These are phyloP conservation scores for Venturia carpophila DNA, from an alignment of 2,329 filamentous ascomycete genomes.

Conservation along the genomic window DNA sequence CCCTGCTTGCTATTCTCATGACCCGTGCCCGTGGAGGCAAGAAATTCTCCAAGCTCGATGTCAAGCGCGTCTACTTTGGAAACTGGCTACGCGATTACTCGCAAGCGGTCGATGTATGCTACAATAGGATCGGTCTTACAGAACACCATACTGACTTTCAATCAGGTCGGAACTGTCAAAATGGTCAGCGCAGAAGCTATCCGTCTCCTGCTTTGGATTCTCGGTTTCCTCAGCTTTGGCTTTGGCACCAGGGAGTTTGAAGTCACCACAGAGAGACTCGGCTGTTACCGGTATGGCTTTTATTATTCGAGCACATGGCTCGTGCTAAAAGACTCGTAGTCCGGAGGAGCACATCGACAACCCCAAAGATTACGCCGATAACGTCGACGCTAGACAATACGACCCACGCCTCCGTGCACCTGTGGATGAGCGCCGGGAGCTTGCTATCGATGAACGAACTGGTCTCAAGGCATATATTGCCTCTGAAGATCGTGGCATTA, in stretches of 20 bases:
- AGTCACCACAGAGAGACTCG: constrained; percentile 69
- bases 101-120: constrained; percentile 43
- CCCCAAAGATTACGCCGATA: constrained; percentile 79
- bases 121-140: constrained; percentile 8
- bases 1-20: constrained; percentile 65
- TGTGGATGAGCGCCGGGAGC: constrained; percentile 68
- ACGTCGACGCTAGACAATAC: constrained; percentile 74
- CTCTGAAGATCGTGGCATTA: constrained; percentile 68
- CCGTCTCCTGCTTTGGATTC: constrained; percentile 76
- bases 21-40: constrained; percentile 56
- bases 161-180: constrained; percentile 69
- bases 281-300: constrained; percentile 52
- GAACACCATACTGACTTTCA: not conserved
- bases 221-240: constrained; percentile 84
- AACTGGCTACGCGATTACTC: constrained; percentile 45
- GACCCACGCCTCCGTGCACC: constrained; percentile 74
- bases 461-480: constrained; percentile 90
- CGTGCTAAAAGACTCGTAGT: not conserved
- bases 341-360: constrained; percentile 79
- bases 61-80: constrained; percentile 85
- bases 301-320: not conserved
- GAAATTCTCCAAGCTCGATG: constrained; percentile 81
- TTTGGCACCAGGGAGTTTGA: constrained; percentile 80
- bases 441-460: constrained; percentile 61
- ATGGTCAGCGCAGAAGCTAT: constrained; percentile 85